Base-by-base conservation (phyloP, 2,329 filamentous ascomycete species). In the Trichoderma sp. region DNA sequence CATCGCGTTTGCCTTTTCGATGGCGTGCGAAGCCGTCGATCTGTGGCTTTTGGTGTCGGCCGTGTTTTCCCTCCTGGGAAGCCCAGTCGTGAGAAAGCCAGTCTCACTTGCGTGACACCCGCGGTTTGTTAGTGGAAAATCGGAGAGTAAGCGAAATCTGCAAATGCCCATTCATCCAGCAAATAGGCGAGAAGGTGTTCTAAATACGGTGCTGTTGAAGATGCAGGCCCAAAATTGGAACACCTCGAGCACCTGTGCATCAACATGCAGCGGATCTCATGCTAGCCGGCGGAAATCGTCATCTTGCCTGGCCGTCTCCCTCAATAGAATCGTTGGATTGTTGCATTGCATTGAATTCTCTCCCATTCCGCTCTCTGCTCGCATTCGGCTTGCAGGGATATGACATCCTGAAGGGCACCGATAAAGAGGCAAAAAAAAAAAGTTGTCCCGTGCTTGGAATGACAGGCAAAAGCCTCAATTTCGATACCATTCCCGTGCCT, bases 1-100 rank as follows among this genome's bases (percentile, higher is more conserved):
- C 45, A 31, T 31, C 45, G 62, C 63, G 62, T 56, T 73, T 71
- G 18, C 29, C 24, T 67, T 45, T 67, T 21, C 38, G 67, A 59
- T 74, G 50, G 62, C 45, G 66, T 50, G n/a, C 16, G 29, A 62
- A 60, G 12, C 21, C 59, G 59, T 75, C 38, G 74, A 75, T 75
- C 59, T 65, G 29, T 66, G 41, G 33, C n/a, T n/a, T 50, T 64
- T 71, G 50, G 66, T 75, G 66, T 64, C 41, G 65, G 74, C 60
- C 41, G 29, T 66, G 41, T 71, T 71, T 67, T 59, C 65, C 62
- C 33, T 38, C 41, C 62, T 65, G 41, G 71, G 62, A 18, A 65
- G 29, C 38, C 29, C 29, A 63, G 3, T 67, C 63, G 35, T 67
- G 33, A 16, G 18, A 16, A 31, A 16, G 21, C 35, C 59, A 50